A percentile compares a stretch with the other conserved stretches of the same genome.
These are phyloP conservation scores for Starmerella gropengiesseri DNA, from an alignment of 805 yeast genomes.

Conservation along the genomic window DNA sequence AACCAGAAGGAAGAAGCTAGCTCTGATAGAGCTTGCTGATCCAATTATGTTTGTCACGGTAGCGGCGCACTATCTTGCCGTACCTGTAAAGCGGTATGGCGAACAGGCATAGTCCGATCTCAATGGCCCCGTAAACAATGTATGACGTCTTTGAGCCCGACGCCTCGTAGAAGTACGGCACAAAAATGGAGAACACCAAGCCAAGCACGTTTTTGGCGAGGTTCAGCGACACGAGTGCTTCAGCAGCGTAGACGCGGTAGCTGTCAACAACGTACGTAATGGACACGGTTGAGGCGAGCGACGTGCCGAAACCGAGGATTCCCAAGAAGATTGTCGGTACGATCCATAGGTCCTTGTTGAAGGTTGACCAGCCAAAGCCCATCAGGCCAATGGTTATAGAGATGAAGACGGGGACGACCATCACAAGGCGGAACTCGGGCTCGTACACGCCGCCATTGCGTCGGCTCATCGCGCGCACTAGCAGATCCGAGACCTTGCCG, in stretches of 20 bases:
- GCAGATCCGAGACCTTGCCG: slow-evolving; percentile 40
- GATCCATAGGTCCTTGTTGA: slow-evolving; percentile 40
- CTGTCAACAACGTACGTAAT: slow-evolving; percentile 51
- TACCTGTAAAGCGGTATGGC: slow-evolving; percentile 45
- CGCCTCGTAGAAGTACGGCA: slow-evolving; percentile 36
- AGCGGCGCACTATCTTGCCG: slow-evolving; percentile 41
- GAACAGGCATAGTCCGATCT: slow-evolving; percentile 38
- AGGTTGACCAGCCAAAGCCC: slow-evolving; percentile 55
- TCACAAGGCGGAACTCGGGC: slow-evolving; percentile 49
- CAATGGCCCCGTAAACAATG: slow-evolving; percentile 43
- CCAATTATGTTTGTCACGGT: slow-evolving; percentile 41
- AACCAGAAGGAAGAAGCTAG: too few species aligned
- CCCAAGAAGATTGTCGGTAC: slow-evolving; percentile 51
- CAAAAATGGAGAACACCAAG: slow-evolving; percentile 46
- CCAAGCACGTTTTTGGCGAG: slow-evolving; percentile 46
- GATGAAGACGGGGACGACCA: slow-evolving; percentile 42
- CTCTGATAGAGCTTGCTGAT: slow-evolving; percentile 32
- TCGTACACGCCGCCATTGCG: slow-evolving; percentile 47
- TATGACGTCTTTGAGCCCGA: slow-evolving; percentile 40
- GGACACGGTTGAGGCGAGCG: slow-evolving; percentile 50
- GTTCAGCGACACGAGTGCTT: slow-evolving; percentile 47
- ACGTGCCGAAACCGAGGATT: slow-evolving; percentile 47
- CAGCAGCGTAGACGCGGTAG: slow-evolving; percentile 47
- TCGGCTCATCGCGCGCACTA: slow-evolving; percentile 38
- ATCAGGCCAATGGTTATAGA: slow-evolving; percentile 41